Evolutionary conservation across 2,329 filamentous ascomycete species (phyloP), one percentile per base, ranked within the genome.

Genomic region (Neoarthrinium moseri): DNA sequence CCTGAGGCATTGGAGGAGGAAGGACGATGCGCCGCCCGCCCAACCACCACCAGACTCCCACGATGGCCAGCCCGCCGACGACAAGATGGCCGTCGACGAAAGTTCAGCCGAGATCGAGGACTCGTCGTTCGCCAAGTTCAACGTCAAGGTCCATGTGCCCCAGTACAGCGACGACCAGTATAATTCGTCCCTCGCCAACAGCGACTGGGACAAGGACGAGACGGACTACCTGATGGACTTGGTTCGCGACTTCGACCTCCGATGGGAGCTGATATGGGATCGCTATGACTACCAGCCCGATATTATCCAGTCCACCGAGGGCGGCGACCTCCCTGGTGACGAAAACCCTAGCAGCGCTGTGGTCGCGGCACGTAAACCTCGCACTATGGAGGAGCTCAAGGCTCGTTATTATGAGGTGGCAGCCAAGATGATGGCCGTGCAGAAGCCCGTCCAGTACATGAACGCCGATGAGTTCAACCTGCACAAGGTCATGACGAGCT

Each of bases 191-290:
- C 69, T 99, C 41, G 78, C 83, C 56, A 86, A 77, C 60, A 73
- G 81, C 12, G 84, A 92, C 56, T 99, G 94, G 94, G 86, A 87
- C 12, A 89, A 87, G 59, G 86, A 94, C 57, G 94, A 99, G 69
- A 99, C 94, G 7, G 91, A 96, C 62, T 96, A 96, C 61, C 69
- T 99, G 51, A 79, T 97, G 62, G 73, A 81, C 3, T 64, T 92
- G 27, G 88, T 83, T 12, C 78, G 78, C 47, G 86, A 91, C 37
- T 96, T 84, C 61, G 90, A 95, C 60, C 77, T 96, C 49, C 85
- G 94, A 55, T 99, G 94, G 91, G 80, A 92, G 4, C 66, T 97
- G 13, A 89, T 99, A 49, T 89, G 86, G 75, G 94, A 99, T 65
- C 87, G 92, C 47, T 99, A 96, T 69, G 89, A 95, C 44, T 95